Evolutionary conservation across 352 stramenopile species (phyloP).

Genomic region (Thraustotheca clavata): DNA sequence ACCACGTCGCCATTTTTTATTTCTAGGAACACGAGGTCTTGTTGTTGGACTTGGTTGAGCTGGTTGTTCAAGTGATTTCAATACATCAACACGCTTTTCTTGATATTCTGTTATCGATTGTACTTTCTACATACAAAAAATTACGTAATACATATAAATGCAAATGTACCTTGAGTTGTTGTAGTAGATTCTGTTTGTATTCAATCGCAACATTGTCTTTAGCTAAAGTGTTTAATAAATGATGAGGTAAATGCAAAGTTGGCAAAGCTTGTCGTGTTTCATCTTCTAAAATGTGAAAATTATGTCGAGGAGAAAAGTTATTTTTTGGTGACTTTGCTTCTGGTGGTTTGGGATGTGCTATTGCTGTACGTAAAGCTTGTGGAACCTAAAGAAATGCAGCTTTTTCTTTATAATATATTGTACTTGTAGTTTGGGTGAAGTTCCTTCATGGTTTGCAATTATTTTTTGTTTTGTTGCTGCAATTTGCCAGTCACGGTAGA

Average conservation of each 20-base stretch:
- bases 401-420: neutral
- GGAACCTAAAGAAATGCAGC: neutral
- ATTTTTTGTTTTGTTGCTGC: conserved; percentile 12
- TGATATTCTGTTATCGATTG: conserved; percentile 45
- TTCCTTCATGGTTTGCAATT: neutral
- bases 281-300: neutral
- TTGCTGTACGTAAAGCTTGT: neutral
- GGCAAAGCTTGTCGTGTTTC: neutral
- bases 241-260: neutral
- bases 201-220: conserved; percentile 32
- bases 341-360: neutral
- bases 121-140: conserved; percentile 16
- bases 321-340: neutral
- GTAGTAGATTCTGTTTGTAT: conserved; percentile 54
- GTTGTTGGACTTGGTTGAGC: neutral
- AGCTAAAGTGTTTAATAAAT: conserved; percentile 11
- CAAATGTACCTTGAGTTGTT: conserved; percentile 36
- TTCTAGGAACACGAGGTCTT: conserved; percentile 23
- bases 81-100: conserved; percentile 35
- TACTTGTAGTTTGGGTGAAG: conserved; percentile 6
- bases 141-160: no score
- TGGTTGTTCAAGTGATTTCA: conserved; percentile 36
- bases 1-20: conserved; percentile 5
- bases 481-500: conserved; percentile 14
- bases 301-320: neutral